A percentile compares a stretch with the other conserved stretches of the same genome.
Conservation (phyloP, 805 yeast genomes). For the Ogataea dorogensis region DNA sequence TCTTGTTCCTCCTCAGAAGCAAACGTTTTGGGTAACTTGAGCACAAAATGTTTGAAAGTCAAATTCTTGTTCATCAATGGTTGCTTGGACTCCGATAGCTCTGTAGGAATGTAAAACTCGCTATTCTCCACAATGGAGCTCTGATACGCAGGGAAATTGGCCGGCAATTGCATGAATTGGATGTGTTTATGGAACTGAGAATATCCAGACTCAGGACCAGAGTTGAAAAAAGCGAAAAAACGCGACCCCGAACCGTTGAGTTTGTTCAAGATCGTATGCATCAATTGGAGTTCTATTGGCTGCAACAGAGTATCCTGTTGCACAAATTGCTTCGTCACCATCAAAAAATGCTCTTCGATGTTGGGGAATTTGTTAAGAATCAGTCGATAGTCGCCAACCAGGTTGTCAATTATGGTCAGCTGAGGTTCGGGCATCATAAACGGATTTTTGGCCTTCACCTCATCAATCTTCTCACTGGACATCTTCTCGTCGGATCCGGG, state of each 20-base stretch:
- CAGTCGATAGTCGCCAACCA: constrained; percentile 54
- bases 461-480: constrained; percentile 32
- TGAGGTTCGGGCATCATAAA: constrained; percentile 79
- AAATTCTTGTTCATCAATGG: constrained; percentile 62
- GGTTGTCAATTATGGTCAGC: constrained; percentile 55
- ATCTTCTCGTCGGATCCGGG: constrained; percentile 38
- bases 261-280: constrained; percentile 51
- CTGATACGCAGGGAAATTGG: constrained; percentile 55
- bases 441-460: constrained; percentile 53
- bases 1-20: constrained; percentile 40
- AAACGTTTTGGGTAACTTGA: constrained; percentile 48
- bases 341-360: constrained; percentile 70
- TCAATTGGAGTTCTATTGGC: constrained; percentile 64
- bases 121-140: constrained; percentile 44
- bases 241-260: constrained; percentile 46
- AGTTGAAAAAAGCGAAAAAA: constrained; percentile 83
- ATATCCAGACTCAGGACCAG: constrained; percentile 90
- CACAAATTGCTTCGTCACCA: constrained; percentile 72
- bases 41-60: constrained; percentile 79
- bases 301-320: constrained; percentile 71
- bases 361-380: constrained; percentile 88
- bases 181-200: constrained; percentile 92
- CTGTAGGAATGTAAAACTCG: constrained; percentile 56
- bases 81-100: constrained; percentile 36
- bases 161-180: constrained; percentile 77